Conservation (phyloP, 495 filamentous ascomycete genomes). For the Aspergillus incahuasiensis region DNA sequence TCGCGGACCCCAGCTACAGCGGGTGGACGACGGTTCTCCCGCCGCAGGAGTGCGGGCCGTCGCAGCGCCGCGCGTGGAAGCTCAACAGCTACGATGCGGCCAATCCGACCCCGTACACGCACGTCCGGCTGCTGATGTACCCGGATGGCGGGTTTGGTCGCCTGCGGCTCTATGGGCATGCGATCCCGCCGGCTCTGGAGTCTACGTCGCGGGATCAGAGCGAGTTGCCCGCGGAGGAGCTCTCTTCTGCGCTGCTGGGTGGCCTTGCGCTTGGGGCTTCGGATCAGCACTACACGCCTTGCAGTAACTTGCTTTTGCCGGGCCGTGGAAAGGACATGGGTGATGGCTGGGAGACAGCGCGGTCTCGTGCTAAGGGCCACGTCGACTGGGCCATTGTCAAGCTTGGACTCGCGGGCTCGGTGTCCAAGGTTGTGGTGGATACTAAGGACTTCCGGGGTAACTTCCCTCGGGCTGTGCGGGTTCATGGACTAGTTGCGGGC, state of each 20-base stretch:
- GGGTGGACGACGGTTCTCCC: conserved; percentile 73
- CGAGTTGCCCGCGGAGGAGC: conserved; percentile 61
- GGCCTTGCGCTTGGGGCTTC: conserved; percentile 71
- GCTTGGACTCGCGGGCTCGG: conserved; percentile 65
- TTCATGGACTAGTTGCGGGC: conserved; percentile 52
- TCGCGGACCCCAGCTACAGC: conserved; percentile 52
- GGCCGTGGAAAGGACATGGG: conserved; percentile 89
- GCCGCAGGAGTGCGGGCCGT: conserved; percentile 67
- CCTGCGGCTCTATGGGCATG: conserved; percentile 76
- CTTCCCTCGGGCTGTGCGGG: conserved; percentile 72
- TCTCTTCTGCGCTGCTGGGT: conserved; percentile 78
- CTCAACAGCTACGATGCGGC: conserved; percentile 39
- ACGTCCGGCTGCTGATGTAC: conserved; percentile 84
- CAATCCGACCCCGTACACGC: conserved; percentile 69
- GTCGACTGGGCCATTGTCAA: conserved; percentile 81
- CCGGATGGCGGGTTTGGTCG: conserved; percentile 92
- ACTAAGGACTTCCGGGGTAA: conserved; percentile 90
- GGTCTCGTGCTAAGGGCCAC: conserved; percentile 70
- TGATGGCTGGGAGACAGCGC: conserved; percentile 90
- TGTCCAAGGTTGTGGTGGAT: conserved; percentile 73
- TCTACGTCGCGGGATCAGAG: not conserved
- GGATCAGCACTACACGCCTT: conserved; percentile 82
- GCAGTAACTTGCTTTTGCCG: conserved; percentile 77
- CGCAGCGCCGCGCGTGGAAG: conserved; percentile 73
- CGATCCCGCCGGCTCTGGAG: conserved; percentile 39